Percentiles rank a stretch among this genome's conserved stretches.
These are phyloP conservation scores for Penicillium paxilli DNA, from an alignment of 495 filamentous ascomycete genomes.

Conservation along the genomic window DNA sequence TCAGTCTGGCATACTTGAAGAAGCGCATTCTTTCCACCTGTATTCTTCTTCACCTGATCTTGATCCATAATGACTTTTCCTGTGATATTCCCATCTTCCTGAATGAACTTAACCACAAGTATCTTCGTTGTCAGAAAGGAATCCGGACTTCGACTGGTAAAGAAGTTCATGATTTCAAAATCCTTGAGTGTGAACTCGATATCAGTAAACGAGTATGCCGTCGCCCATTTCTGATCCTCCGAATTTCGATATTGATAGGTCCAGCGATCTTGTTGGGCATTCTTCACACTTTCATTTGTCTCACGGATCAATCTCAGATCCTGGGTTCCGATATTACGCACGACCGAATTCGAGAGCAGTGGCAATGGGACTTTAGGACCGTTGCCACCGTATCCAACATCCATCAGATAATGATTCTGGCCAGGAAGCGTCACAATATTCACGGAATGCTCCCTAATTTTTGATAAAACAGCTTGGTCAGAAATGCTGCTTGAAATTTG, in stretches of 20 bases:
- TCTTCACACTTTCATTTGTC: background rate
- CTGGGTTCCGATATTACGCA: background rate
- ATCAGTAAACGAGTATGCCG: background rate
- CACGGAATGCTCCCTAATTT: background rate
- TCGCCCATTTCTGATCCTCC: background rate
- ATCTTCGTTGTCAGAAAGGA: background rate
- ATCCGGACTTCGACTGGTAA: background rate
- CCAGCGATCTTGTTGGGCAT: background rate
- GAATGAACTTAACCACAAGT: background rate
- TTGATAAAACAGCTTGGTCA: no score
- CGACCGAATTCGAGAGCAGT: background rate
- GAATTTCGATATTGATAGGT: background rate
- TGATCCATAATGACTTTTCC: background rate
- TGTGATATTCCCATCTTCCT: background rate
- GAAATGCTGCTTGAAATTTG: no score
- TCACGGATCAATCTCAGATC: background rate
- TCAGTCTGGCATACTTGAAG: background rate
- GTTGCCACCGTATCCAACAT: background rate
- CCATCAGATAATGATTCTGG: background rate
- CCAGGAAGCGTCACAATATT: background rate
- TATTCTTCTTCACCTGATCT: background rate
- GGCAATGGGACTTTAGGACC: background rate
- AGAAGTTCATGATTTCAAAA: slow-evolving; percentile 2
- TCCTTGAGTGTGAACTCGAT: background rate
- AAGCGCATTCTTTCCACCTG: background rate